Base-by-base conservation (phyloP, 495 filamentous ascomycete species). In the Xylaria castorea region DNA sequence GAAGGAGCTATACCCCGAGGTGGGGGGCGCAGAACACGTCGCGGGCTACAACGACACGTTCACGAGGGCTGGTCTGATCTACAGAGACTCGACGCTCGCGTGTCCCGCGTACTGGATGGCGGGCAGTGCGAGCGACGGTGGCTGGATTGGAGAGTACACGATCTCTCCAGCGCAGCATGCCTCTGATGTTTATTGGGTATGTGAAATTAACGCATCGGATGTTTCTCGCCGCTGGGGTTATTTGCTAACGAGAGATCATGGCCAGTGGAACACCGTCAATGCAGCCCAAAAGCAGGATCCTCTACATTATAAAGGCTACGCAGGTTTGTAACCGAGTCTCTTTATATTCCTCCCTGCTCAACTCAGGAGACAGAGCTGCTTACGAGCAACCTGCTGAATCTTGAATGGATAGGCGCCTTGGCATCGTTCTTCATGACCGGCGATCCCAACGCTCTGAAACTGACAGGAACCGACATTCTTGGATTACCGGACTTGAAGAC, bases 21-120 rank as follows among this genome's bases (percentile, higher is more conserved):
- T 50, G 0, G 86, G 88, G 0, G 75, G 71, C 22, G 80, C 85
- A 0, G 85, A 88, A 74, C 83, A 81, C 0, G 76, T 87, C 1
- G 70, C 66, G 2, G 44, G 63, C 9, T 88, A 89, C 73, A 88
- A 86, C 66, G 80, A 80, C 2, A 83, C 83, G 2, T 85, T 81
- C 69, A 76, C 79, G 1, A 77, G 84, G 42, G 89, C 89, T 1
- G 87, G 88, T 0, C 73, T 90, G 44, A 77, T 91, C 0, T 91
- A 87, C 68, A 77, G 89, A 3, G 89, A 91, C 76, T 74, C 87
- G 1, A 84, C 89, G n/a, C 85, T 91, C 22, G 83, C 89, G 1
- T 91, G 89, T 75, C 89, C 89, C 1, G 84, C 84, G 3, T 88
- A 86, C 71, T 91, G 88, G 89, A 82, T 88, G 74, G 81, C 88